Conservation (phyloP, 441 rosid species). For the Mallotus japonicus region DNA sequence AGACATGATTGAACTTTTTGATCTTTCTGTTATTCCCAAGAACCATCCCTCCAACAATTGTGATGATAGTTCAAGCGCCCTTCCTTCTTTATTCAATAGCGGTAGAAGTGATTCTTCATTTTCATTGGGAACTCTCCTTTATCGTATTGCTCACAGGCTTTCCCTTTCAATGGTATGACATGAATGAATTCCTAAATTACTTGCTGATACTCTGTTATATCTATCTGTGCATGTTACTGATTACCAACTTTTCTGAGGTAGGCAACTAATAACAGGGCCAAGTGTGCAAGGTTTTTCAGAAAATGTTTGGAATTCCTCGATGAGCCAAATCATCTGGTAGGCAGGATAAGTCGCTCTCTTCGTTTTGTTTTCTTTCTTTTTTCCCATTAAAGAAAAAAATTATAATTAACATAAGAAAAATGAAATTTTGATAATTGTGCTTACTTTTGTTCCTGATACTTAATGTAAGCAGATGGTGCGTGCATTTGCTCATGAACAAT, state of each 20-base stretch:
- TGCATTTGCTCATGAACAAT: slow-evolving; percentile 93
- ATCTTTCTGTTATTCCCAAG: slow-evolving; percentile 80
- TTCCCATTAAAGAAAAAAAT: too few relatives aligned
- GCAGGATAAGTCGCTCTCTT: neutral
- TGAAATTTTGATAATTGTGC: neutral
- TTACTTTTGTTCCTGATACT: slow-evolving; percentile 13
- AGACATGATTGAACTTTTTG: slow-evolving; percentile 91
- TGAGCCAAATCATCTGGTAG: slow-evolving; percentile 84
- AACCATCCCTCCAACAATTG: slow-evolving; percentile 50
- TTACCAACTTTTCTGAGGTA: slow-evolving; percentile 33
- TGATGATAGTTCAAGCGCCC: slow-evolving; percentile 50
- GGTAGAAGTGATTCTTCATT: slow-evolving; percentile 71
- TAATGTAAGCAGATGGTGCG: slow-evolving; percentile 68
- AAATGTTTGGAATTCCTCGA: slow-evolving; percentile 83
- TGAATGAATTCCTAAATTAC: slow-evolving; percentile 14
- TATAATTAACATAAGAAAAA: neutral
- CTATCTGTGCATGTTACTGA: slow-evolving; percentile 25
- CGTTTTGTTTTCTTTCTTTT: neutral
- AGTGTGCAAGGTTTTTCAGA: slow-evolving; percentile 75
- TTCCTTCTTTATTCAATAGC: slow-evolving; percentile 58
- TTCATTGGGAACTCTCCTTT: slow-evolving; percentile 86
- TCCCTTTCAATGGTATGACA: slow-evolving; percentile 77
- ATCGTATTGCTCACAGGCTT: slow-evolving; percentile 89
- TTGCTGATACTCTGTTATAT: slow-evolving; percentile 4
- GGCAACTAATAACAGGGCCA: slow-evolving; percentile 69